These are phyloP conservation scores for Thozetella sp. DNA, from an alignment of 495 filamentous ascomycete species.

Conservation along the genomic window DNA sequence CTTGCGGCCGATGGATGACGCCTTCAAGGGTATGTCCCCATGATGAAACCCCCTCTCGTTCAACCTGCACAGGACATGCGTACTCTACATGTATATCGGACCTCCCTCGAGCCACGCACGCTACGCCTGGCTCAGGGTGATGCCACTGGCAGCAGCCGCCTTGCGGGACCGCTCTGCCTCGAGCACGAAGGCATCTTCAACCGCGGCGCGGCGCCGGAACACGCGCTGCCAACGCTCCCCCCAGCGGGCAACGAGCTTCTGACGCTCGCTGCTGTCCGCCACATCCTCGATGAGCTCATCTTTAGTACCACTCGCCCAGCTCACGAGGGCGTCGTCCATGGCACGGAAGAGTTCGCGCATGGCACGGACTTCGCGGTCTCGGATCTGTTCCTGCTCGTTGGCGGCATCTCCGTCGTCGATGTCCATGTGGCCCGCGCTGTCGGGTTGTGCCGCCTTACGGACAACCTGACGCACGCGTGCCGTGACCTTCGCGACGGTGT, in stretches of 20 bases:
- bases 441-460: slow-evolving; percentile 50
- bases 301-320: slow-evolving; percentile 71
- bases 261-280: slow-evolving; percentile 51
- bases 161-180: slow-evolving; percentile 29
- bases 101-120: not conserved
- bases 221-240: slow-evolving; percentile 84
- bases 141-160: slow-evolving; percentile 4
- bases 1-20: no score
- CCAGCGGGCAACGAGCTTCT: slow-evolving; percentile 77
- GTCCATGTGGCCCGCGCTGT: slow-evolving; percentile 23
- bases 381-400: slow-evolving; percentile 43
- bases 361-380: slow-evolving; percentile 63
- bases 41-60: no score
- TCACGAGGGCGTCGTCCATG: slow-evolving; percentile 78
- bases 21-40: no score
- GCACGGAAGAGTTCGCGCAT: slow-evolving; percentile 79
- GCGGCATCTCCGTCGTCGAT: slow-evolving; percentile 22
- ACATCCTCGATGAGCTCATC: slow-evolving; percentile 65
- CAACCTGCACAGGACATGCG: not conserved
- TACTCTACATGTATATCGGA: not conserved
- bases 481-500: slow-evolving; percentile 91
- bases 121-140: not conserved
- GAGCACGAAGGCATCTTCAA: slow-evolving; percentile 71
- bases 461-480: slow-evolving; percentile 85
- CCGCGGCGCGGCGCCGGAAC: slow-evolving; percentile 76